Percentiles rank a stretch among this genome's conserved stretches.
Evolutionary conservation across 2,329 filamentous ascomycete species (phyloP).

Genomic region (Ophiobolus disseminans): DNA sequence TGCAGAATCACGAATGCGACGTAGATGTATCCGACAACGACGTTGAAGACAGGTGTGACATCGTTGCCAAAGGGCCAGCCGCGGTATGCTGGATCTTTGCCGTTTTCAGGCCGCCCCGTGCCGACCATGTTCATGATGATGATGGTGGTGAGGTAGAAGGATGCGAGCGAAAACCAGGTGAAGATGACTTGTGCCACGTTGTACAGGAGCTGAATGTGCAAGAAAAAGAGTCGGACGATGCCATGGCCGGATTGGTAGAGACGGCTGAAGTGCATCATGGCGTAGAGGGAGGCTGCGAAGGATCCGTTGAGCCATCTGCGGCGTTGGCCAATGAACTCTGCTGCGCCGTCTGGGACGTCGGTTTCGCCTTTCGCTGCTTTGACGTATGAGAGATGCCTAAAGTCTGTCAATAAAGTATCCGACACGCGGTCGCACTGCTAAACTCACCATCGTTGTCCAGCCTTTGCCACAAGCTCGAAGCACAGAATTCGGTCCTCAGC

Average conservation of each 20-base stretch:
- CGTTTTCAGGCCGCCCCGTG: conserved; percentile 16
- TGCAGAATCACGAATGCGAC: conserved; percentile 90
- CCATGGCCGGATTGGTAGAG: conserved; percentile 99
- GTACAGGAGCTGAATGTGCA: conserved; percentile 96
- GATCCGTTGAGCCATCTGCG: conserved; percentile 99
- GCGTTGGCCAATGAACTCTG: conserved; percentile 97
- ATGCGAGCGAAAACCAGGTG: conserved; percentile 80
- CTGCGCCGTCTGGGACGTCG: conserved; percentile 93
- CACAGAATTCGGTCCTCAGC: conserved; percentile 99
- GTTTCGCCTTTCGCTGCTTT: conserved; percentile 99
- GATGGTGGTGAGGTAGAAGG: conserved; percentile 97
- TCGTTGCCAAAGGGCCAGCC: conserved; percentile 91
- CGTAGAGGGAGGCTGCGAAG: conserved; percentile 95
- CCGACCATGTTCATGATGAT: conserved; percentile 99
- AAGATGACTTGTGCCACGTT: conserved; percentile 88
- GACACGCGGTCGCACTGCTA: not conserved
- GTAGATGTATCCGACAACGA: conserved; percentile 88
- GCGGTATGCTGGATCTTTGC: conserved; percentile 42
- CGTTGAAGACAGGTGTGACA: conserved; percentile 90
- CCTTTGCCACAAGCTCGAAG: conserved; percentile 98
- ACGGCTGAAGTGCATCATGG: conserved; percentile 96
- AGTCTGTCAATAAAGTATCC: not conserved
- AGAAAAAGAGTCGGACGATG: conserved; percentile 97
- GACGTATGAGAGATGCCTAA: conserved; percentile 98
- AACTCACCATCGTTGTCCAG: conserved; percentile 60